Evolutionary conservation across 768 basidiomycete species (phyloP).

Genomic region (Lactarius evosmus): DNA sequence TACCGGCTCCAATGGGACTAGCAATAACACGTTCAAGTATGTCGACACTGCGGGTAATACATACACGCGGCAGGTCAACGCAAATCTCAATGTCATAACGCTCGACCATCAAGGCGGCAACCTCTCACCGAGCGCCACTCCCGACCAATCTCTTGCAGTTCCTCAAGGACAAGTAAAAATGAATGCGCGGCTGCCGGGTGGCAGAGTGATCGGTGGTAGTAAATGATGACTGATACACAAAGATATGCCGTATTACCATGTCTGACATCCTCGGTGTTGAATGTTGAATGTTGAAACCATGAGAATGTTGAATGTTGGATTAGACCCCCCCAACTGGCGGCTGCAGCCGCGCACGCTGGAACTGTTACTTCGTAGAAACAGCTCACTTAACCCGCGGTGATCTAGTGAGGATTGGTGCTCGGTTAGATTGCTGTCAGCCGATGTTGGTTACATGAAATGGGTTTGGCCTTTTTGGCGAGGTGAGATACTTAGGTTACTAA

Average conservation of each 20-base stretch:
- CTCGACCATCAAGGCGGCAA: constrained; percentile 55
- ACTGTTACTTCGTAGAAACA: neutral
- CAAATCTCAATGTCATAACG: constrained; percentile 58
- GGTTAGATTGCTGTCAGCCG: no score
- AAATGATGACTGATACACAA: neutral
- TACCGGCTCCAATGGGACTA: constrained; percentile 60
- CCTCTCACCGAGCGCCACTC: constrained; percentile 34
- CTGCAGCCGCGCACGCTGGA: no score
- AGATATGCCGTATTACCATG: constrained; percentile 21
- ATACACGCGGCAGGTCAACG: constrained; percentile 48
- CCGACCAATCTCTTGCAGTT: neutral
- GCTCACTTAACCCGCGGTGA: constrained; percentile 29
- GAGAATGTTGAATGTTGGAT: neutral
- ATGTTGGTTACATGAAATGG: no score
- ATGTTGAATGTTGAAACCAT: no score
- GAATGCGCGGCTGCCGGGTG: constrained; percentile 40
- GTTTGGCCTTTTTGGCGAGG: no score
- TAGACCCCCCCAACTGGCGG: neutral
- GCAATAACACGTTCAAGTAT: constrained; percentile 64
- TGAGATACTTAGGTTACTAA: no score
- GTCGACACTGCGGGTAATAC: constrained; percentile 41
- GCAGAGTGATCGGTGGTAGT: constrained; percentile 24
- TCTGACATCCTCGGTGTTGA: neutral
- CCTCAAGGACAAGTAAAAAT: constrained; percentile 8
- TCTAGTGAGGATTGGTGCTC: constrained; percentile 36